Evolutionary conservation across 495 filamentous ascomycete species (phyloP).

Genomic region (Hypomontagnella monticulosa): DNA sequence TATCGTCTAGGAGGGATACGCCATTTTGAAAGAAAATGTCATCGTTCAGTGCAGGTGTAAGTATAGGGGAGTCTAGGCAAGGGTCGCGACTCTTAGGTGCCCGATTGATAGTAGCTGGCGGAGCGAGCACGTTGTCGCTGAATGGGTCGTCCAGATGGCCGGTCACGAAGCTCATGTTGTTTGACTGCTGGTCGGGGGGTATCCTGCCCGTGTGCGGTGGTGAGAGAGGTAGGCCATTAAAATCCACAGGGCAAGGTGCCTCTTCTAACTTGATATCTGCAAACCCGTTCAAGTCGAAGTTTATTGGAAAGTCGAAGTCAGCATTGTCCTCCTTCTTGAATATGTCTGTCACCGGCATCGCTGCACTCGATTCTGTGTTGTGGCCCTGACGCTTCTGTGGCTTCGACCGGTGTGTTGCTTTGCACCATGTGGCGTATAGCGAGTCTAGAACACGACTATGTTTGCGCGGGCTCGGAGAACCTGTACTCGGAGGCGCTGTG

Average conservation of each 20-base stretch:
- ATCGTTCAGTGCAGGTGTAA: conserved; percentile 40
- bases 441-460: conserved; percentile 37
- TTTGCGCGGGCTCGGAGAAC: conserved; percentile 37
- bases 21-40: conserved; percentile 33
- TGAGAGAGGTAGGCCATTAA: conserved; percentile 38
- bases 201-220: conserved; percentile 49
- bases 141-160: conserved; percentile 54
- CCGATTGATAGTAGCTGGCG: conserved; percentile 28
- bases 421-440: conserved; percentile 36
- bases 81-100: conserved; percentile 12
- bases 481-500: conserved; percentile 33
- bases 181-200: conserved; percentile 33
- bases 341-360: conserved; percentile 8
- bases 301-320: conserved; percentile 20
- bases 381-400: conserved; percentile 26
- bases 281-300: conserved; percentile 28
- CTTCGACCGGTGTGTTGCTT: conserved; percentile 35
- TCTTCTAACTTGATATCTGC: conserved; percentile 32
- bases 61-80: conserved; percentile 44
- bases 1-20: conserved; percentile 23
- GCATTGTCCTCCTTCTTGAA: conserved; percentile 19
- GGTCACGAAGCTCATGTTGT: conserved; percentile 39
- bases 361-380: background rate
- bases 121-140: conserved; percentile 32
- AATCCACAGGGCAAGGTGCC: conserved; percentile 17